Evolutionary conservation across 2,329 filamentous ascomycete species (phyloP).

Genomic region (Didymella segeticola): DNA sequence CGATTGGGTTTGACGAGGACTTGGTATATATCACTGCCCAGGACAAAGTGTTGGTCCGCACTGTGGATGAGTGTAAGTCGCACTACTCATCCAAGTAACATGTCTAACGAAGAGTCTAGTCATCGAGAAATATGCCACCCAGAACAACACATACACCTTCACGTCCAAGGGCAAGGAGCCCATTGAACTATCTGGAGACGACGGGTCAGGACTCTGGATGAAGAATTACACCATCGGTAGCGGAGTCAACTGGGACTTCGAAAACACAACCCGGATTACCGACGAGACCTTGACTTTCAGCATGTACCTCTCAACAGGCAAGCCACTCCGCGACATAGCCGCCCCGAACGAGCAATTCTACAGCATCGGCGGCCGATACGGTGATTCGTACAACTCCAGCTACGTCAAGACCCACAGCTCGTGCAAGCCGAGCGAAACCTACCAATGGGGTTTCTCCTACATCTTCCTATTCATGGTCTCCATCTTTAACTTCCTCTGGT

Average conservation of each 20-base stretch:
- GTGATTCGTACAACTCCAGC: conserved; percentile 20
- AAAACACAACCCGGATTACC: not conserved
- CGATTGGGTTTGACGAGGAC: conserved; percentile 24
- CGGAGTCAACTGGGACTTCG: not conserved
- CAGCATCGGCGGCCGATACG: conserved; percentile 19
- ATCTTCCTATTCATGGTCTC: conserved; percentile 46
- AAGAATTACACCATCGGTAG: not conserved
- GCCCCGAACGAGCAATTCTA: not conserved
- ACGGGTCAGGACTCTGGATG: not conserved
- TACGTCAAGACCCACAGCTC: conserved; percentile 35
- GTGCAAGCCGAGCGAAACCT: conserved; percentile 41
- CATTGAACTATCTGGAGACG: not conserved
- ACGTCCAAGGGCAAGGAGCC: not conserved
- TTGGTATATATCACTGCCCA: conserved; percentile 18
- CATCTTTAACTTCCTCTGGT: conserved; percentile 45
- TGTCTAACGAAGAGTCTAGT: not conserved
- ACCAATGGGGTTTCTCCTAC: conserved; percentile 47
- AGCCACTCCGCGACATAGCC: not conserved
- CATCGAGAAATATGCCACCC: not conserved
- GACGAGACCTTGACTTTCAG: not conserved
- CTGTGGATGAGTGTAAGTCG: conserved; percentile 26
- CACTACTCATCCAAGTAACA: not conserved
- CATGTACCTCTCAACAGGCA: not conserved
- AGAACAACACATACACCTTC: not conserved
- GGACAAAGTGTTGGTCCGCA: conserved; percentile 19